Evolutionary conservation across 306 rosid genomes (phyloP).

Genomic region (Sicyos edulis): DNA sequence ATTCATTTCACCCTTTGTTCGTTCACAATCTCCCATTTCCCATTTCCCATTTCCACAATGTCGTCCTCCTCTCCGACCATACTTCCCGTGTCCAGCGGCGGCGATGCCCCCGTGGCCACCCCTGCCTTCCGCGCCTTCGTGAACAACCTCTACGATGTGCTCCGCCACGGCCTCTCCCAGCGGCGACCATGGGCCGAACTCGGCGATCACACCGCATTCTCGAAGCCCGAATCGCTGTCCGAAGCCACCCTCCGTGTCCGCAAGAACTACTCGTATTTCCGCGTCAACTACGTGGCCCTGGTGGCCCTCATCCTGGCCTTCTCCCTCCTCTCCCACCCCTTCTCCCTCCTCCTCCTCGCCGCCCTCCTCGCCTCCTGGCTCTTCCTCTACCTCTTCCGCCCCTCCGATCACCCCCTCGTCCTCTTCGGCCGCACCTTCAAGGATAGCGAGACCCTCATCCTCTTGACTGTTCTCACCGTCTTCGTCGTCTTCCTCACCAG

Average conservation of each 20-base stretch:
- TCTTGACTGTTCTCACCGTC: slow-evolving; percentile 42
- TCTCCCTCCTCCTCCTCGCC: slow-evolving; percentile 57
- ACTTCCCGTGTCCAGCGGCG: slow-evolving; percentile 43
- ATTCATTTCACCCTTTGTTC: too few species aligned
- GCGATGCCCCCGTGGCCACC: slow-evolving; percentile 35
- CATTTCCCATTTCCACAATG: slow-evolving; percentile 27
- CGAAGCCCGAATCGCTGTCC: slow-evolving; percentile 68
- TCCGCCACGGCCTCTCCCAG: slow-evolving; percentile 66
- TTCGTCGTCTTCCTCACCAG: slow-evolving; percentile 74
- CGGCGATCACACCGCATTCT: slow-evolving; percentile 57
- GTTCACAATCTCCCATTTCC: too few species aligned
- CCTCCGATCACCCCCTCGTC: slow-evolving; percentile 86
- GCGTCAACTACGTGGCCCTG: slow-evolving; percentile 65
- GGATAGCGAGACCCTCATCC: slow-evolving; percentile 63
- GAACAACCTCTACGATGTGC: slow-evolving; percentile 38
- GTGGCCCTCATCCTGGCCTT: slow-evolving; percentile 46
- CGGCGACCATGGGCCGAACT: slow-evolving; percentile 90
- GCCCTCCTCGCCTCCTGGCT: slow-evolving; percentile 74
- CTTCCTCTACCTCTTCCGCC: slow-evolving; percentile 91
- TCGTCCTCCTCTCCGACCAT: slow-evolving; percentile 46
- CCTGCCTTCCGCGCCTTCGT: slow-evolving; percentile 67
- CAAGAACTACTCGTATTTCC: slow-evolving; percentile 79
- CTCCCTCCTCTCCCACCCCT: slow-evolving; percentile 70
- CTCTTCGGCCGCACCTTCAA: slow-evolving; percentile 64
- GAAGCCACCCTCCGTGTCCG: slow-evolving; percentile 77